Base-by-base conservation (phyloP, 352 stramenopile species). In the Poterioochromonas sp. region DNA sequence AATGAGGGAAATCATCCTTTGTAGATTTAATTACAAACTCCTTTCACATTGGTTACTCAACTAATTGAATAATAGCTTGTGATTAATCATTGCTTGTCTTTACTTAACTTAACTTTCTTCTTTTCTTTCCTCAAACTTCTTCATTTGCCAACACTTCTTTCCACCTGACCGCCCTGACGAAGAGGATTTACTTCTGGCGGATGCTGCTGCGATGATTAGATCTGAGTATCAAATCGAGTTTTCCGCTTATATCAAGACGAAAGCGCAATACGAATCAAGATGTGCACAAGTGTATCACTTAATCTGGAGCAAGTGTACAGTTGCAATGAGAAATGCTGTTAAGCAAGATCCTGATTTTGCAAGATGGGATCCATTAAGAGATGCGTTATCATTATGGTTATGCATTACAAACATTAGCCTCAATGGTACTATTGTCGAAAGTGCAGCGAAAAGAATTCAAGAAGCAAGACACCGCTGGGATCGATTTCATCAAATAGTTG, bases 401-500 rank as follows among this genome's bases (percentile, higher is more conserved):
- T 58, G 47, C 47, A 58, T 58, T 58, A 58, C 47, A 58, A 58
- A 58, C 47, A 58, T 58, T 58, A 58, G 47, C 47, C 47, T 58
- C 47, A 58, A 58, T 58, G 47, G 47, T 58, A 58, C 47, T 58
- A 26, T 58, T 58, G 47, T 58, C 47, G 47, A 58, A 58, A 58
- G 47, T 58, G 47, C 47, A 58, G 47, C 47, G 47, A 58, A 58
- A 58, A 58, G 47, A 58, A 58, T 58, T 58, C 47, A 58, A 58
- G 47, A 58, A 58, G 47, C 47, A 58, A 58, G 47, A 58, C 47
- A 58, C 26, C 47, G 47, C 47, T 58, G 47, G 47, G 47, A 58
- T 58, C 47, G 47, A 58, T 58, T 58, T 58, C 47, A 58, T 58
- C 47, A 58, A 58, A 58, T n/a, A n/a, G n/a, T n/a, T n/a, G n/a